Percentiles rank a stretch among this genome's conserved stretches.
phyloP scores from a whole-genome alignment of 2,329 filamentous ascomycete genomes.

The Verticillium alfalfae region DNA sequence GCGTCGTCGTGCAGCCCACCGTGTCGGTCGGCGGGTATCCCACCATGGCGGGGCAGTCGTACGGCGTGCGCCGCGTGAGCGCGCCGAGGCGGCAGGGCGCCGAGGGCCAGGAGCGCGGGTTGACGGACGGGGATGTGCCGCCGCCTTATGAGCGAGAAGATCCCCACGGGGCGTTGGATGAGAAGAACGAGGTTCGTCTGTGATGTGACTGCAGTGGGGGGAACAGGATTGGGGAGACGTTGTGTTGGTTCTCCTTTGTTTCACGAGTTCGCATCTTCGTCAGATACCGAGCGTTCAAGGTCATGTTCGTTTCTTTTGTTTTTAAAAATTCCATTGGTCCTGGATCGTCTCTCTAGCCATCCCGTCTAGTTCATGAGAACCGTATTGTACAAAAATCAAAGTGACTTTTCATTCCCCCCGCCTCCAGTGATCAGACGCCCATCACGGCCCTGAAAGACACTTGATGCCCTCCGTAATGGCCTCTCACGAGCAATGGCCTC shows the following conservation, averaged over 20 bases:
- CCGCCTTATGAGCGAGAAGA: neutral
- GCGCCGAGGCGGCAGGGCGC: neutral
- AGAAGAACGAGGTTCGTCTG: neutral
- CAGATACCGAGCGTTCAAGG: neutral
- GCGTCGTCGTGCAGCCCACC: neutral
- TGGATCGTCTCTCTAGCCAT: neutral
- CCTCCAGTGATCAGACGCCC: neutral
- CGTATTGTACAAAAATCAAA: neutral
- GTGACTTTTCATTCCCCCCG: neutral
- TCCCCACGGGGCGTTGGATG: neutral
- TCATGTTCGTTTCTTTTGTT: neutral
- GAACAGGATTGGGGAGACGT: neutral
- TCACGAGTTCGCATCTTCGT: neutral
- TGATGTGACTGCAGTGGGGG: neutral
- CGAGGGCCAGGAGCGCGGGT: neutral
- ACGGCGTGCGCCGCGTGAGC: neutral
- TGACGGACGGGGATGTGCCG: neutral
- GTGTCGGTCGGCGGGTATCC: neutral
- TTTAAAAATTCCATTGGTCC: neutral
- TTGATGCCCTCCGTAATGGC: neutral
- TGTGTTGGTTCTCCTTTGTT: neutral
- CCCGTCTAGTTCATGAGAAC: neutral
- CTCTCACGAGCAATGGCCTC: neutral
- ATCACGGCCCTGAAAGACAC: neutral
- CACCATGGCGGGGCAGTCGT: neutral